These are phyloP conservation scores for Chrysochromulina tobinii DNA, from an alignment of 78 protist species.

Conservation along the genomic window DNA sequence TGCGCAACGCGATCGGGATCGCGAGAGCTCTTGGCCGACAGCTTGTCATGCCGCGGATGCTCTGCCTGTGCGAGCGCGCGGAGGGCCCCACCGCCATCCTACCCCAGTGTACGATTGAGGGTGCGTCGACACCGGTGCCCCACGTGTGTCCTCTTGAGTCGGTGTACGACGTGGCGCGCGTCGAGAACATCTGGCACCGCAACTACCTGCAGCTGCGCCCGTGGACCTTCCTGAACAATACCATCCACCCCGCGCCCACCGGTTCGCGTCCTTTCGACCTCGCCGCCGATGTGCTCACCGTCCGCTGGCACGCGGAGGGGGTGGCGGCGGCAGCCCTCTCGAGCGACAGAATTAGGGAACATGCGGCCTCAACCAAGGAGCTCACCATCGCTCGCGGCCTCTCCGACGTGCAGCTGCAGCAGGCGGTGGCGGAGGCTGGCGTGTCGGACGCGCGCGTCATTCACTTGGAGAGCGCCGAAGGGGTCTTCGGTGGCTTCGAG, in stretches of 20 bases:
- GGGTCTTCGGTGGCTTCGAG: slow-evolving; percentile 18
- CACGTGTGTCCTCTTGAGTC: not conserved
- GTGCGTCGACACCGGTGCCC: not conserved
- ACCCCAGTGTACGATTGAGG: not conserved
- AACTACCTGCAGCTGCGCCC: not conserved
- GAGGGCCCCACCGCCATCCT: not conserved
- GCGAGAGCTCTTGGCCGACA: not conserved
- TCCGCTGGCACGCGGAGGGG: no score
- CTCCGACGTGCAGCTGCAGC: not conserved
- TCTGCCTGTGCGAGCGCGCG: slow-evolving; percentile 10
- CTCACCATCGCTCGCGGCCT: not conserved
- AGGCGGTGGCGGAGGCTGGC: not conserved
- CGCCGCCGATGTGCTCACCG: no score
- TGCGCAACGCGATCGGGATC: not conserved
- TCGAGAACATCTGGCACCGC: not conserved
- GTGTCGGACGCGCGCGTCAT: not conserved
- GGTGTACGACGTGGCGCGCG: not conserved
- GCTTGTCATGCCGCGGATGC: not conserved
- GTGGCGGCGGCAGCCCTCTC: no score
- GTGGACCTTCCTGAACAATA: not conserved
- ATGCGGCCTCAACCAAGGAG: no score
- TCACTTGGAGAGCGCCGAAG: not conserved
- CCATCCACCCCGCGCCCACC: not conserved
- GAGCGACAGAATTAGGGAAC: no score
- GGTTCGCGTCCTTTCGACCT: no score